Conservation (phyloP, 176 grass and related monocot species). For the Themeda triandra region DNA sequence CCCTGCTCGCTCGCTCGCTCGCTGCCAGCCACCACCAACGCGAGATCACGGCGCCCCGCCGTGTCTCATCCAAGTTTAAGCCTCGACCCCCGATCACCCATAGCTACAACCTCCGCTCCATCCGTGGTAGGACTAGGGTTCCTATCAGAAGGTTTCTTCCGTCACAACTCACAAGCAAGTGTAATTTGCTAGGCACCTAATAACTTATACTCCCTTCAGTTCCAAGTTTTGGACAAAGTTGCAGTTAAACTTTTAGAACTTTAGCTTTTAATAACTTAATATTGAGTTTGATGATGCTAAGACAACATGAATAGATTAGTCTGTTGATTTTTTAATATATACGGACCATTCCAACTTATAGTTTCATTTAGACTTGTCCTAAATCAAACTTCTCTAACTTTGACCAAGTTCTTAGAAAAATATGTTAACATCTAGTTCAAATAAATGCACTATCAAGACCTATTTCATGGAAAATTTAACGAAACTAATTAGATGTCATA, state of each 20-base stretch:
- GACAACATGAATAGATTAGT: neutral
- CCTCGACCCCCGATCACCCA: no score
- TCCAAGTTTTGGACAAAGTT: neutral
- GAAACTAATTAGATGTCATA: neutral
- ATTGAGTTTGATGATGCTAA: neutral
- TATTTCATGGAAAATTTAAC: neutral
- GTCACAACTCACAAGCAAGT: neutral
- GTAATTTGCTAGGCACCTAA: neutral
- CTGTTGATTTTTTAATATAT: neutral
- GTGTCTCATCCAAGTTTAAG: no score
- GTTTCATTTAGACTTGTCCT: neutral
- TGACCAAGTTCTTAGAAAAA: neutral
- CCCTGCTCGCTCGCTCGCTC: no score
- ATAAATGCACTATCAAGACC: neutral
- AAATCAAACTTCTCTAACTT: neutral
- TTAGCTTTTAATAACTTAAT: neutral
- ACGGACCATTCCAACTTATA: neutral
- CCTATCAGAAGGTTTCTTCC: neutral
- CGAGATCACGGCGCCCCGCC: no score
- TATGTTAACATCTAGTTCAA: neutral
- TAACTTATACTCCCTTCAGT: neutral
- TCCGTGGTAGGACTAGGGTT: no score
- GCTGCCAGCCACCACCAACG: no score
- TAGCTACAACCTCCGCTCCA: no score
- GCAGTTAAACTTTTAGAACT: neutral